These are phyloP conservation scores for Geranomyces michiganensis DNA, from an alignment of 192 early-diverging fungal genomes.

Conservation along the genomic window DNA sequence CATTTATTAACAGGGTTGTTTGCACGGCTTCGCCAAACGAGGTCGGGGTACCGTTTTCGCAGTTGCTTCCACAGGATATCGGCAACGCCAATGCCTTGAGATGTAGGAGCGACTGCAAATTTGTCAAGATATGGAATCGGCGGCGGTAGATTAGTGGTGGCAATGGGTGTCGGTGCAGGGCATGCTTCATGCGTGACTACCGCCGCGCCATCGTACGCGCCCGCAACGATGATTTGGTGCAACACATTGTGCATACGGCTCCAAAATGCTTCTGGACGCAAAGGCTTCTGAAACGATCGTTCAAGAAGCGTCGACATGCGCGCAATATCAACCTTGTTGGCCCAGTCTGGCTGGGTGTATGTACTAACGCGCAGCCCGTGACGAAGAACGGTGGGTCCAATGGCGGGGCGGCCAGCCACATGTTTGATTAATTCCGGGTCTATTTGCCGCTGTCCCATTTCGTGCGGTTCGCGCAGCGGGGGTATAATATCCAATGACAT, in stretches of 20 bases:
- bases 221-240: slow-evolving; percentile 74
- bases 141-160: slow-evolving; percentile 4
- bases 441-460: neutral
- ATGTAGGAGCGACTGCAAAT: slow-evolving; percentile 82
- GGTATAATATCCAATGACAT: slow-evolving; percentile 14
- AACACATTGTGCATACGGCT: slow-evolving; percentile 54
- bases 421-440: neutral
- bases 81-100: slow-evolving; percentile 89
- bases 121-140: slow-evolving; percentile 80
- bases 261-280: slow-evolving; percentile 64
- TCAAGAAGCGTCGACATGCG: slow-evolving; percentile 69
- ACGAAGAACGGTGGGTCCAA: slow-evolving; percentile 72
- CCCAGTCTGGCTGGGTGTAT: neutral
- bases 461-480: neutral
- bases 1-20: slow-evolving; percentile 93
- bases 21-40: slow-evolving; percentile 82
- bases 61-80: slow-evolving; percentile 93
- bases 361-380: slow-evolving; percentile 72
- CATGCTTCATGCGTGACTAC: slow-evolving; percentile 74
- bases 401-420: neutral
- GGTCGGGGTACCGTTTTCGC: slow-evolving; percentile 65
- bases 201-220: slow-evolving; percentile 90
- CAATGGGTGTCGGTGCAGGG: neutral
- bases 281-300: slow-evolving; percentile 68
- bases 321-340: slow-evolving; percentile 45